These are phyloP conservation scores for Cystofilobasidium macerans DNA, from an alignment of 768 basidiomycete species.

Conservation along the genomic window DNA sequence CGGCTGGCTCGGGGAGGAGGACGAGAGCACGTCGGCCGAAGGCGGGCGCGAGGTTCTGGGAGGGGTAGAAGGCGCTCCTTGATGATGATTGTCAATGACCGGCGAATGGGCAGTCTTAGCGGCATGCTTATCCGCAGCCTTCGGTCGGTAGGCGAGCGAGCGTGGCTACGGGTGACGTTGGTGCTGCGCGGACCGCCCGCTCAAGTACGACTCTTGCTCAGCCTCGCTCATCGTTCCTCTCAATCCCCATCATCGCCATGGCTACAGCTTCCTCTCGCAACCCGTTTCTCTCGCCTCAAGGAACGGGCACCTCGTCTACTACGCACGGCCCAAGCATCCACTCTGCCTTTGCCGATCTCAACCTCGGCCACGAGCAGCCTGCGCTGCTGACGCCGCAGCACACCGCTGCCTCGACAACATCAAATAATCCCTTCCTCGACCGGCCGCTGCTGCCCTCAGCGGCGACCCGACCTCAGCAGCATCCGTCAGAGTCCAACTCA, in stretches of 20 bases:
- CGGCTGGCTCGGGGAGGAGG: neutral
- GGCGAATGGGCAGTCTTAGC: too few relatives aligned
- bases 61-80: slow-evolving; percentile 4
- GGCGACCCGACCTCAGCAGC: neutral
- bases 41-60: slow-evolving; percentile 13
- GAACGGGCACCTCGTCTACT: neutral
- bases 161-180: too few relatives aligned
- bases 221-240: too few relatives aligned
- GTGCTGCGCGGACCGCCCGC: too few relatives aligned
- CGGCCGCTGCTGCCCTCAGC: neutral
- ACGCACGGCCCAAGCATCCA: neutral
- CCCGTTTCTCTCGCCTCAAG: slow-evolving; percentile 1
- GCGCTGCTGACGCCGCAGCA: neutral
- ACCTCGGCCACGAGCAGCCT: neutral
- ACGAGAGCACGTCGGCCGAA: neutral
- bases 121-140: too few relatives aligned
- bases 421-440: slow-evolving; percentile 1
- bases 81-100: too few relatives aligned
- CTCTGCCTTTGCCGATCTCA: neutral
- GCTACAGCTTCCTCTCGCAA: neutral
- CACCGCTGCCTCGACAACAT: neutral
- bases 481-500: too few relatives aligned
- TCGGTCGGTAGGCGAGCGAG: too few relatives aligned
- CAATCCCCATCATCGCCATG: neutral
- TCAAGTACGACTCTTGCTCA: too few relatives aligned